Percentiles rank a stretch among this genome's conserved stretches.
Evolutionary conservation across 768 basidiomycete species (phyloP).

Genomic region (Filobasidium floriforme): DNA sequence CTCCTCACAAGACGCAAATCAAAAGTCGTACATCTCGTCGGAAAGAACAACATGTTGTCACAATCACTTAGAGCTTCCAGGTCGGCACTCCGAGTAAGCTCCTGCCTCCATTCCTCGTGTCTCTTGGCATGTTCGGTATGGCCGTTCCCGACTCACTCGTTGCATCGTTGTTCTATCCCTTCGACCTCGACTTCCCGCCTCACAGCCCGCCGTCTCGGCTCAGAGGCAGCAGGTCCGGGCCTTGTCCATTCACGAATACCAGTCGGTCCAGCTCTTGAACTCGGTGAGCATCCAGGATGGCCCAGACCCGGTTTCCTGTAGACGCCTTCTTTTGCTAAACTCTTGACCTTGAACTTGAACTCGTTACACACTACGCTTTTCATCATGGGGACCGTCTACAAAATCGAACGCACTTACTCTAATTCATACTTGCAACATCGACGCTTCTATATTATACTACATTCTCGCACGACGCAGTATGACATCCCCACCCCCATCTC

Average conservation of each 20-base stretch:
- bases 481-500: slow-evolving; percentile 92
- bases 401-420: too few species aligned
- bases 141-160: not conserved
- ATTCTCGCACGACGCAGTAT: slow-evolving; percentile 62
- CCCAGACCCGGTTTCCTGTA: too few species aligned
- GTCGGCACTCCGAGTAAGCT: slow-evolving; percentile 17
- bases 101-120: not conserved
- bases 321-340: too few species aligned
- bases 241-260: slow-evolving; percentile 96
- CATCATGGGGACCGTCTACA: too few species aligned
- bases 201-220: slow-evolving; percentile 8
- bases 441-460: too few species aligned
- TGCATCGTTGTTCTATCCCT: not conserved
- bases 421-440: too few species aligned
- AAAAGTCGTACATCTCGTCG: not conserved
- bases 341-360: too few species aligned
- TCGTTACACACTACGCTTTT: too few species aligned
- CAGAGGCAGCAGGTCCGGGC: slow-evolving; percentile 63
- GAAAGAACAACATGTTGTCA: slow-evolving; percentile 25
- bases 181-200: not conserved
- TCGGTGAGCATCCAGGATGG: slow-evolving; percentile 54
- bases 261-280: slow-evolving; percentile 89
- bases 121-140: too few species aligned
- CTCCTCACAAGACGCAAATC: not conserved
- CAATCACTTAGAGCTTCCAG: slow-evolving; percentile 13